Evolutionary conservation across 495 filamentous ascomycete species (phyloP).

Genomic region (Penicillium daleae): DNA sequence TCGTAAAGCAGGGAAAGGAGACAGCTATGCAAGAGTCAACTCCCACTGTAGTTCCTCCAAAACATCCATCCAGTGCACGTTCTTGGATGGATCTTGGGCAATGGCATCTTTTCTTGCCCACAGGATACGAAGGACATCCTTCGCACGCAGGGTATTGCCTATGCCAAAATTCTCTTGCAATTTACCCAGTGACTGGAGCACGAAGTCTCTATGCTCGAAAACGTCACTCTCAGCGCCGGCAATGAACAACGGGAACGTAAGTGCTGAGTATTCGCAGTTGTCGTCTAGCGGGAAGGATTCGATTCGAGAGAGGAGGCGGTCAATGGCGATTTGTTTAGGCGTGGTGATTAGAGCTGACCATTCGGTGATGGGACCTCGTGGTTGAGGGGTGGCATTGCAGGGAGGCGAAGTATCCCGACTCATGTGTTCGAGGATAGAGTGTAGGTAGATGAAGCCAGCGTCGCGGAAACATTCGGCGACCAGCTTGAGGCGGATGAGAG

Average conservation of each 20-base stretch:
- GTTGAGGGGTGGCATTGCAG: not conserved
- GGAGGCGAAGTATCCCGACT: conserved; percentile 7
- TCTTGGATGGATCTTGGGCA: not conserved
- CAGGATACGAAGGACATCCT: conserved; percentile 42
- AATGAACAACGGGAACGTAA: conserved; percentile 51
- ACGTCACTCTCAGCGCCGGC: conserved; percentile 41
- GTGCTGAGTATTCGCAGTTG: conserved; percentile 49
- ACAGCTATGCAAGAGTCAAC: conserved; percentile 39
- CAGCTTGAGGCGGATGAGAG: conserved; percentile 43
- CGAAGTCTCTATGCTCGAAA: conserved; percentile 29
- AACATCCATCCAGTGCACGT: conserved; percentile 46
- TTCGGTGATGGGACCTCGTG: not conserved
- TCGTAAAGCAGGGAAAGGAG: not conserved
- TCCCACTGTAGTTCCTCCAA: conserved; percentile 48
- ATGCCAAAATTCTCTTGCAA: conserved; percentile 49
- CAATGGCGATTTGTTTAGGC: conserved; percentile 37
- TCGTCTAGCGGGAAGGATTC: conserved; percentile 36
- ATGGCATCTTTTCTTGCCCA: conserved; percentile 37
- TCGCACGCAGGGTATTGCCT: conserved; percentile 45
- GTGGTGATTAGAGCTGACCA: conserved; percentile 30
- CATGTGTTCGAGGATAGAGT: conserved; percentile 46
- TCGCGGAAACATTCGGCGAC: conserved; percentile 52
- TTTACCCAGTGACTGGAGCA: conserved; percentile 35
- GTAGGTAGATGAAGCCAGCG: conserved; percentile 46
- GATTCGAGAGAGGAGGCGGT: conserved; percentile 36